Conservation (phyloP, 2,329 filamentous ascomycete genomes). For the Ramularia endophylla region DNA sequence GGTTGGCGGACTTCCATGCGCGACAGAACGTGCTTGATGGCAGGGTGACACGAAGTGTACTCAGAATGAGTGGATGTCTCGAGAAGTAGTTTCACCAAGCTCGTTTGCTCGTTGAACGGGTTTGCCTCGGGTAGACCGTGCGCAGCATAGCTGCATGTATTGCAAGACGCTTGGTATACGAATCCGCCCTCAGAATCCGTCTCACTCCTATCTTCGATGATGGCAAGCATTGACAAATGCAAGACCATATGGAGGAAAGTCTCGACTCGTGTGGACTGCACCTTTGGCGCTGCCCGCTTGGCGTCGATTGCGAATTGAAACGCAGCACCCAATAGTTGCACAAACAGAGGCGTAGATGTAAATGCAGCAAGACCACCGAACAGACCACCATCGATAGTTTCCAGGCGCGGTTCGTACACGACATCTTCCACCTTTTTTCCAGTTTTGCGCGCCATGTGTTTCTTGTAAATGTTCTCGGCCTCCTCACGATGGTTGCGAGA, state of each 20-base stretch:
- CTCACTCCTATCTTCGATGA: conserved; percentile 63
- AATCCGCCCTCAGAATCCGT: conserved; percentile 17
- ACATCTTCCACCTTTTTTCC: conserved; percentile 76
- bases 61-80: conserved; percentile 56
- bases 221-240: conserved; percentile 78
- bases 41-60: conserved; percentile 76
- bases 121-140: not conserved
- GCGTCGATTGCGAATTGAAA: conserved; percentile 73
- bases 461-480: conserved; percentile 81
- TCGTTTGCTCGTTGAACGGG: conserved; percentile 6
- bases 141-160: not conserved
- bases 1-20: conserved; percentile 80
- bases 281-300: conserved; percentile 61
- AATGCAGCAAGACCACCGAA: conserved; percentile 74
- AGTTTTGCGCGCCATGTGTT: conserved; percentile 79
- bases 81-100: conserved; percentile 46
- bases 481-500: conserved; percentile 97
- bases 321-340: conserved; percentile 83
- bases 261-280: conserved; percentile 79
- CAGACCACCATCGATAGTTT: conserved; percentile 66
- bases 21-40: conserved; percentile 76
- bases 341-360: conserved; percentile 78
- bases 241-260: conserved; percentile 87
- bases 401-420: conserved; percentile 83
- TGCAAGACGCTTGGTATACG: conserved; percentile 19